These are phyloP conservation scores for Cryptosporidium xiaoi DNA, from an alignment of 169 alveolate species.

Conservation along the genomic window DNA sequence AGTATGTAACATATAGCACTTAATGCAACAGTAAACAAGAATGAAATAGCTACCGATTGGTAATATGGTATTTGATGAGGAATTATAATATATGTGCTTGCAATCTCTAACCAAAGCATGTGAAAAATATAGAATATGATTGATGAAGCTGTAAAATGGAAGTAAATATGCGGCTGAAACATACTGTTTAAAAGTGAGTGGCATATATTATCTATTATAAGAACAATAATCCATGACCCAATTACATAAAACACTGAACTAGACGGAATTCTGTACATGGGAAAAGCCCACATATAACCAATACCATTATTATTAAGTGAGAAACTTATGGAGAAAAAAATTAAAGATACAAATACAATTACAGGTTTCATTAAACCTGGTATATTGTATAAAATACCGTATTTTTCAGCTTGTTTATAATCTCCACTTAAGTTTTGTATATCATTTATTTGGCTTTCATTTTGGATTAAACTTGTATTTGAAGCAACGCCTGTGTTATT, in stretches of 20 bases:
- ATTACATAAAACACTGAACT: conserved; percentile 41
- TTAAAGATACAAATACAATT: conserved; percentile 20
- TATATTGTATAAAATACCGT: conserved; percentile 46
- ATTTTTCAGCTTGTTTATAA: neutral
- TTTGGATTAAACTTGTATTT: neutral
- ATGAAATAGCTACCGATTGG: conserved; percentile 31
- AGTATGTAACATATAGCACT: conserved; percentile 22
- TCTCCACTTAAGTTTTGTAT: neutral
- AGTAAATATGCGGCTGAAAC: conserved; percentile 24
- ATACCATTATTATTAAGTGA: conserved; percentile 23
- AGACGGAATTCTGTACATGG: conserved; percentile 42
- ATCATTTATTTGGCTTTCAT: neutral
- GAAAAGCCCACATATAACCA: conserved; percentile 75
- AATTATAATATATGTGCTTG: conserved; percentile 24
- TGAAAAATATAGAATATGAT: conserved; percentile 48
- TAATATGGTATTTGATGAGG: conserved; percentile 44
- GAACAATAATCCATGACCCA: conserved; percentile 69
- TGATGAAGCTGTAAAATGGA: conserved; percentile 63
- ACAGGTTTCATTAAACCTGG: conserved; percentile 59
- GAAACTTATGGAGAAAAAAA: conserved; percentile 29
- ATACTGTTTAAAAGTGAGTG: conserved; percentile 17
- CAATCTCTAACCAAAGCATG: conserved; percentile 64
- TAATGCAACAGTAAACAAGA: neutral
- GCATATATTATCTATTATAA: conserved; percentile 28
- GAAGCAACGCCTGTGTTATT: neutral